Evolutionary conservation across 208 protist genomes (phyloP), one percentile per base, ranked within the genome.

Genomic region (Crithidia fasciculata): DNA sequence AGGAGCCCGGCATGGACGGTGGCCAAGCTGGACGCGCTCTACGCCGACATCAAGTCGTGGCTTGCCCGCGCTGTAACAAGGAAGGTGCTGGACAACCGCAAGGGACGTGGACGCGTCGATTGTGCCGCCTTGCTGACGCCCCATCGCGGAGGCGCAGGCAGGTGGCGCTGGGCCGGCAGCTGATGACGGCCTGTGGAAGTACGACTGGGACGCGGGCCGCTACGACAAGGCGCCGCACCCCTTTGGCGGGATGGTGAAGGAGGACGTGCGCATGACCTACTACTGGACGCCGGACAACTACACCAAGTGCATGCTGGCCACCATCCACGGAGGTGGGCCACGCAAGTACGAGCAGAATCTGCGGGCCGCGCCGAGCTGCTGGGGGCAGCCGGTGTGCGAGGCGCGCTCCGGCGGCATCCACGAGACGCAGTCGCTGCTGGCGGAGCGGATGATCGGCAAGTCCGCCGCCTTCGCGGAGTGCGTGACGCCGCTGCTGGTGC

Each of bases 401-500:
- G 84, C 82, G 12, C 81, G 91, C 15, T 91, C 83, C n/a, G 77
- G n/a, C 39, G 80, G 77, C n/a, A 70, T 97, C 10, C 91, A 96
- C 76, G 91, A 97, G 74, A 86, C 80, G 52, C 91, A 95, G 70
- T 93, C 89, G 8, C 79, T 87, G 9, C 87, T 97, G 49, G 86
- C 82, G 19, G 93, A 95, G 76, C 64, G 83, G n/a, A 79, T 90
- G 52, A 84, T 94, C 62, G 86, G 66, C 13, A 83, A 81, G 40
- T 87, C 81, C 52, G 74, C 61, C 16, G 75, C 81, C 44, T 96
- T 95, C 69, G 77, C 80, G 63, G 77, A 83, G 54, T 82, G 71
- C 60, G 55, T 91, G n/a, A 50, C 68, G 6, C 87, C 90, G 4
- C 67, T 78, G n/a, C 62, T 92, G 37, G 28, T 52, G n/a, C 70